Evolutionary conservation across 1,284 basidiomycete species (phyloP).

Genomic region (Sanghuangporus sanghuang): DNA sequence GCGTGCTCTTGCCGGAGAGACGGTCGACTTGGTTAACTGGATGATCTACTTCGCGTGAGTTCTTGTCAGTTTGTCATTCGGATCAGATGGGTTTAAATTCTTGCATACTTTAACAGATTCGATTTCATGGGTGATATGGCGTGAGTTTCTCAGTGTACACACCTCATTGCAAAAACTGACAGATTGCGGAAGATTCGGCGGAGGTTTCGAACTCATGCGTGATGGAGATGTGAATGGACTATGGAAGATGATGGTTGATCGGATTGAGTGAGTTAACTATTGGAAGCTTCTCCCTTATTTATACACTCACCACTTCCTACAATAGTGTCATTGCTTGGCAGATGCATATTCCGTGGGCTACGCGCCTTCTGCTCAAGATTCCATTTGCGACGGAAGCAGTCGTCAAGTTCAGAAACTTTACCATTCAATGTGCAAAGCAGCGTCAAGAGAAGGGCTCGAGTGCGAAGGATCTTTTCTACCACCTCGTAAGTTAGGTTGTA

Average conservation of each 20-base stretch:
- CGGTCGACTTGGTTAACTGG: constrained; percentile 31
- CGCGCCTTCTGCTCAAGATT: constrained; percentile 11
- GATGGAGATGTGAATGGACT: constrained; percentile 21
- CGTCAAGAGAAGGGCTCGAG: constrained; percentile 6
- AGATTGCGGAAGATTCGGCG: constrained; percentile 25
- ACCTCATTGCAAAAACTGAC: not conserved
- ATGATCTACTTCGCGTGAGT: constrained; percentile 28
- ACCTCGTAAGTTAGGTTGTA: constrained; percentile 1
- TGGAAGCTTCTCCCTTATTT: too few species aligned
- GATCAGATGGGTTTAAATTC: constrained; percentile 31
- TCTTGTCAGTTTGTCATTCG: constrained; percentile 19
- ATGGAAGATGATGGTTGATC: constrained; percentile 17
- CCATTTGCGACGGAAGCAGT: constrained; percentile 8
- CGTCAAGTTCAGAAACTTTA: constrained; percentile 14
- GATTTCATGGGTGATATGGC: constrained; percentile 38
- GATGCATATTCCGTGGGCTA: constrained; percentile 15
- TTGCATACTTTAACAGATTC: constrained; percentile 30
- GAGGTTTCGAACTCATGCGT: constrained; percentile 27
- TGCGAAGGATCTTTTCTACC: constrained; percentile 14
- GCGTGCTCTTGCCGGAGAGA: constrained; percentile 3
- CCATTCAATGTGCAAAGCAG: constrained; percentile 10
- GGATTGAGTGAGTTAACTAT: constrained; percentile 16
- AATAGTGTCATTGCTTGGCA: constrained; percentile 13
- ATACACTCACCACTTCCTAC: not conserved
- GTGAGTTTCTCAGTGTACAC: constrained; percentile 16